phyloP scores from a whole-genome alignment of 139 green algal species.

The Haematococcus sp. region DNA sequence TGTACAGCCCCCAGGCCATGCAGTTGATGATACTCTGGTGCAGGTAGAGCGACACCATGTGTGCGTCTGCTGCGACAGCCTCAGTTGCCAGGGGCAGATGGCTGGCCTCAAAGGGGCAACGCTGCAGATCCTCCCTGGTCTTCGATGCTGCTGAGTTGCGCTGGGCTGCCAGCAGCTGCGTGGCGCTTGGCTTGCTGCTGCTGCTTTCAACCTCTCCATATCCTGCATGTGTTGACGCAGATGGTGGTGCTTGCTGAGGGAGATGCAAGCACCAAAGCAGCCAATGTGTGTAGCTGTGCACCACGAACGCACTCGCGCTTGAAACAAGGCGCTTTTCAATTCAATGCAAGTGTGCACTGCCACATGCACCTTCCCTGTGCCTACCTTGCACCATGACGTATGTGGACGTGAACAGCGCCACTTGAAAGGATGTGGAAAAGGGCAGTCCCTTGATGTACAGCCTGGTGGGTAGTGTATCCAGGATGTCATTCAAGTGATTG shows the following conservation, averaged over 20 bases:
- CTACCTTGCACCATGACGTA: slow-evolving; percentile 47
- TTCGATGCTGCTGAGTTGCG: too few species aligned
- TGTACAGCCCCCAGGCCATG: slow-evolving; percentile 32
- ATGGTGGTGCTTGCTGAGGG: too few species aligned
- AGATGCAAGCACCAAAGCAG: too few species aligned
- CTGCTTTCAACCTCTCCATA: slow-evolving; percentile 18
- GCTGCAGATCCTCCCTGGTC: not conserved
- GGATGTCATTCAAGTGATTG: slow-evolving; percentile 19
- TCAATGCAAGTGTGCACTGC: too few species aligned
- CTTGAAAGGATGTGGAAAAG: slow-evolving; percentile 34
- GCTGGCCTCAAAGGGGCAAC: slow-evolving; percentile 27
- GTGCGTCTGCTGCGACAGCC: slow-evolving; percentile 5
- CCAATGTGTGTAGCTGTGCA: too few species aligned
- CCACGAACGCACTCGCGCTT: too few species aligned
- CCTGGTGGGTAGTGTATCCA: slow-evolving; percentile 33
- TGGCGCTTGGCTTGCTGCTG: not conserved
- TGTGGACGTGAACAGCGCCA: slow-evolving; percentile 29
- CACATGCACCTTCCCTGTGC: too few species aligned
- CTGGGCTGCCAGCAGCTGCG: not conserved
- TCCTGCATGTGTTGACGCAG: too few species aligned
- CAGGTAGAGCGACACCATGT: slow-evolving; percentile 34
- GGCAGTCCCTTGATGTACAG: slow-evolving; percentile 38
- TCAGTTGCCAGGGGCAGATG: slow-evolving; percentile 22
- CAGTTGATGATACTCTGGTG: slow-evolving; percentile 40
- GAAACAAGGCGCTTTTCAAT: too few species aligned